Percentiles rank a stretch among this genome's conserved stretches.
Conservation (phyloP, 139 green algal species). For the Chlorella sp. region DNA sequence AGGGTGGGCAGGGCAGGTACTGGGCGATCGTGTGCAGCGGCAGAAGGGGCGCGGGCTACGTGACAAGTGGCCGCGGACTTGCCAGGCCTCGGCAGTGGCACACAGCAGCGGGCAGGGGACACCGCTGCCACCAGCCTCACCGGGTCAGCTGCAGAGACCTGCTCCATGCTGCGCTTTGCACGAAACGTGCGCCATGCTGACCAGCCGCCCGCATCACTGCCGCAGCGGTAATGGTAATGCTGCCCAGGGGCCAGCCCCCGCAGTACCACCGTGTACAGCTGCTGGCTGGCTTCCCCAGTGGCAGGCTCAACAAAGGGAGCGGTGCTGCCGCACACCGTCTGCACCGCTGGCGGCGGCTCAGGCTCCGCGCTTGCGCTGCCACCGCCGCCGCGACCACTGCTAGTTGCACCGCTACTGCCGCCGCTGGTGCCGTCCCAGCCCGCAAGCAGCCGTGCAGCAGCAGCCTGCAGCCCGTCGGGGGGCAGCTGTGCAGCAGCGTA, state of each 20-base stretch:
- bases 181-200: neutral
- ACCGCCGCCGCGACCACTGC: neutral
- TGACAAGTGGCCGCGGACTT: too few relatives aligned
- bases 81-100: too few relatives aligned
- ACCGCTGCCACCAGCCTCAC: too few relatives aligned
- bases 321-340: slow-evolving; percentile 17
- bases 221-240: slow-evolving; percentile 16
- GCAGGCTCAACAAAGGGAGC: slow-evolving; percentile 13
- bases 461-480: neutral
- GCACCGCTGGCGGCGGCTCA: neutral
- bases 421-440: neutral
- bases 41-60: too few relatives aligned
- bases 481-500: neutral
- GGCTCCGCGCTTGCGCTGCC: neutral
- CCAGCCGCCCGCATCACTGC: slow-evolving; percentile 30
- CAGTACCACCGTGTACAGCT: neutral
- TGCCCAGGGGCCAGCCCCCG: neutral
- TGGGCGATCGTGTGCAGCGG: too few relatives aligned
- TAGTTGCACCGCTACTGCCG: neutral
- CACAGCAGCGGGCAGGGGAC: too few relatives aligned
- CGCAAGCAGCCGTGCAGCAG: neutral
- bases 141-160: neutral
- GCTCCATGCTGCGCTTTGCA: neutral
- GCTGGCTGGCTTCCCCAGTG: neutral
- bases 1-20: neutral